Evolutionary conservation across 306 rosid genomes (phyloP), one percentile per base, ranked within the genome.

Genomic region (Acacia crassicarpa): DNA sequence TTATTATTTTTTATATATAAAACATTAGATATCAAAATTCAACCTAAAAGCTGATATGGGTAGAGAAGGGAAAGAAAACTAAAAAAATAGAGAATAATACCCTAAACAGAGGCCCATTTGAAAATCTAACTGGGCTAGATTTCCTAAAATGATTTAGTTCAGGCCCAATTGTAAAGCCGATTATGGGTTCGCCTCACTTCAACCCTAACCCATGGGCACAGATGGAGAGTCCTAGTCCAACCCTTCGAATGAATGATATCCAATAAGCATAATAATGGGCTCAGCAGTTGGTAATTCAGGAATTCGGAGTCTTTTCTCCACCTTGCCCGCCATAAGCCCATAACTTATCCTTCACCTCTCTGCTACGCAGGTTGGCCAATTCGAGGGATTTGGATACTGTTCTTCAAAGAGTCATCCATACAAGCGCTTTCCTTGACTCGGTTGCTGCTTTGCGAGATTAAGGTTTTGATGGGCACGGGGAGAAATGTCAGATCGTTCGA

Each of bases 401-500:
- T 5, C 45, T 8, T 33, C 45, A 4, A 17, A 9, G 35, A 10
- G 9, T 48, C n/a, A 43, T 11, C 9, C 46, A 43, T 43, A 43
- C 67, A 56, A 25, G 25, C 43, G 65, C 23, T 25, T 17, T 27
- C 1, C 23, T 51, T 15, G 25, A 71, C 49, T 12, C 44, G 70
- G 33, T 10, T 41, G 25, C 25, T 22, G 74, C 56, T 4, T 59
- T 56, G 41, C 20, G 32, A 20, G 65, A 48, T 67, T 75, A 78
- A 86, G 89, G 90, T 77, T 85, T 73, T 85, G 88, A 92, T 91
- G 97, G 97, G 91, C 75, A 87, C 94, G 45, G 97, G 90, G 89
- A 89, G 97, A 85, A 94, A 94, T 90, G 87, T 93, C 67, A 94
- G 94, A 81, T 82, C 93, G 85, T 94, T 94, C 38, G 97, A 93